Evolutionary conservation across 257 asterid genomes (phyloP), one percentile per base, ranked within the genome.

Genomic region (Solanum sitiens): DNA sequence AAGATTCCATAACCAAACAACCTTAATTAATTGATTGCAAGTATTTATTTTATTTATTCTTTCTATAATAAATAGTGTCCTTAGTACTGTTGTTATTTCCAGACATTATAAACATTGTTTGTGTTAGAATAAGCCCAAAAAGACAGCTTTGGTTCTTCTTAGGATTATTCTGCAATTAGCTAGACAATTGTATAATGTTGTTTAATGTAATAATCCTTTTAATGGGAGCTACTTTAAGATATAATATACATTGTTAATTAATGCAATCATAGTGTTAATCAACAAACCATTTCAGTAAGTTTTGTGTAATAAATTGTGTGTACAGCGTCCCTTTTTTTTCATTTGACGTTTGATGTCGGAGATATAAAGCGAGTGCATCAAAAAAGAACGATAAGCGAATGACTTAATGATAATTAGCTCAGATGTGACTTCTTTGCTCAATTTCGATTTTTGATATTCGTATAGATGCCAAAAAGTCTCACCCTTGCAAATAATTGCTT

Each of bases 1-100:
- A 83, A 86, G 87, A 86, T 80, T 89, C 90, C 87, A 35, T 76
- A 70, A 85, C 87, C 89, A 87, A 87, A 72, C 90, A 85, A 77
- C 86, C 86, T 56, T 35, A 27, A 72, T 56, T 35, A 27, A 72
- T 80, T 33, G 85, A 75, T 63, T 63, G 40, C 35, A 18, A 44
- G 35, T 63, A 68, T 63, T 84, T 63, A 23, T 33, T 63, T 84
- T 63, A 23, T 33, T 13, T 83, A 30, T 9, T 83, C 47, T 35
- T 33, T 83, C 18, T 35, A 53, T 32, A 20, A 83, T 25, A 61
- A 59, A 15, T 6, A 68, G 1, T 44, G n/a, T 39, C 74, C n/a
- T 84, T 25, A n/a, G 16, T 63, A 45, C 25, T 45, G 25, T 45
- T 50, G 39, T 44, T 77, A 35, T 25, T 79, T 45, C 39, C 25